Base-by-base conservation (phyloP, 208 protist species). In the Leishmania tropica region DNA sequence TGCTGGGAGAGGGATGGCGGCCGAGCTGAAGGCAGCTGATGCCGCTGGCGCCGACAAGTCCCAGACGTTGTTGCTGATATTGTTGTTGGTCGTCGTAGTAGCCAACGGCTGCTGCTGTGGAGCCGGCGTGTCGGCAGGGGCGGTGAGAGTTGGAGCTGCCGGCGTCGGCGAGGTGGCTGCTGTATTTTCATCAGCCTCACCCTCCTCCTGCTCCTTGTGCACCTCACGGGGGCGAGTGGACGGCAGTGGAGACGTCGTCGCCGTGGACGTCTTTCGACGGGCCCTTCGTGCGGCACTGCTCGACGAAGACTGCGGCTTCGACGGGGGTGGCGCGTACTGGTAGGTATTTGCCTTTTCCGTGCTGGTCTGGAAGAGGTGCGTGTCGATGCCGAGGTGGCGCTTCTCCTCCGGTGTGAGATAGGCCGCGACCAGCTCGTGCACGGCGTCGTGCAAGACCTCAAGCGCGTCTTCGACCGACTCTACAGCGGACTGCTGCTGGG, bases 361-460 rank as follows among this genome's bases (percentile, higher is more conserved):
- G 19, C 81, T 81, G n/a, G 94, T 93, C 82, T 97, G 94, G 80
- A 94, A 95, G 71, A 88, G 84, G 68, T 96, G 91, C 0, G 92
- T 93, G 80, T 95, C 81, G 74, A 97, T 72, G 72, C 94, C 94
- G 58, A 96, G 87, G 80, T 91, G 89, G 42, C 91, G 88, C 83
- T 96, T 97, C 73, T 97, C 94, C 80, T 96, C 92, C 51, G 86
- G 87, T 0, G 94, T 92, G 65, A 95, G 77, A 76, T 91, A 95
- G 17, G 80, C 56, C 2, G 94, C 85, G 10, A 95, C 87, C 54
- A 97, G 83, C 79, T 97, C 92, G 19, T 86, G 75, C 35, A 78
- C 79, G 5, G 92, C 89, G 64, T 88, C 85, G 65, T 88, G 83
- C 53, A 95, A 74, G 48, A 64, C 71, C n/a, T 81, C 74, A 37